A percentile compares a stretch with the other conserved stretches of the same genome.
phyloP scores from a whole-genome alignment of 129 eudicot genomes.

The Lactuca saligna region DNA sequence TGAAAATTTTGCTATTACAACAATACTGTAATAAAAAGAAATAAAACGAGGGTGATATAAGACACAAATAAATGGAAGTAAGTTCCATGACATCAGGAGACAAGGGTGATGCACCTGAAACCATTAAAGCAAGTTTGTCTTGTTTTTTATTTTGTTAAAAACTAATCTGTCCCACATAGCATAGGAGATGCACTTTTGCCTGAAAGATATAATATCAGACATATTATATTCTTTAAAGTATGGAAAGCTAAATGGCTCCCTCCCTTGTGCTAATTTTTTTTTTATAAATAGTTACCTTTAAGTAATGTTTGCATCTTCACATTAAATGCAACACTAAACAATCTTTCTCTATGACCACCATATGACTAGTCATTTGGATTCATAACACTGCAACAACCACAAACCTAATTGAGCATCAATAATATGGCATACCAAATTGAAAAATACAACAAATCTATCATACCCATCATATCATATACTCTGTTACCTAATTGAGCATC shows the following conservation, averaged over 20 bases:
- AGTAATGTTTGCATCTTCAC: constrained; percentile 66
- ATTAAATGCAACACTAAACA: constrained; percentile 72
- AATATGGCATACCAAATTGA: neutral
- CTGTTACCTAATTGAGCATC: constrained; percentile 72
- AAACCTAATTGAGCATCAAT: constrained; percentile 12
- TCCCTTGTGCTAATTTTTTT: neutral
- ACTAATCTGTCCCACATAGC: constrained; percentile 83
- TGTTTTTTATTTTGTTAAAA: constrained; percentile 73
- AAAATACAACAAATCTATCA: neutral
- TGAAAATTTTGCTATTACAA: no score
- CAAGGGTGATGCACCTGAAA: constrained; percentile 77
- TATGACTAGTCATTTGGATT: constrained; percentile 60
- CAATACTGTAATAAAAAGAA: no score
- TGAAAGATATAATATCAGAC: constrained; percentile 31
- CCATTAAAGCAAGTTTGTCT: constrained; percentile 65
- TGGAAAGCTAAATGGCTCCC: neutral
- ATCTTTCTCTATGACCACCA: constrained; percentile 60
- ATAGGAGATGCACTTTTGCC: constrained; percentile 23
- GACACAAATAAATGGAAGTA: neutral
- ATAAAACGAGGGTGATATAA: no score
- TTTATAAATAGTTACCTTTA: constrained; percentile 42
- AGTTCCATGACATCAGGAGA: constrained; percentile 86
- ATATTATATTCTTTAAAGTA: neutral
- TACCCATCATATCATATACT: constrained; percentile 33
- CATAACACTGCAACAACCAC: constrained; percentile 48